Evolutionary conservation across 2,329 filamentous ascomycete species (phyloP), one percentile per base, ranked within the genome.

Genomic region (Aspergillus sojae): DNA sequence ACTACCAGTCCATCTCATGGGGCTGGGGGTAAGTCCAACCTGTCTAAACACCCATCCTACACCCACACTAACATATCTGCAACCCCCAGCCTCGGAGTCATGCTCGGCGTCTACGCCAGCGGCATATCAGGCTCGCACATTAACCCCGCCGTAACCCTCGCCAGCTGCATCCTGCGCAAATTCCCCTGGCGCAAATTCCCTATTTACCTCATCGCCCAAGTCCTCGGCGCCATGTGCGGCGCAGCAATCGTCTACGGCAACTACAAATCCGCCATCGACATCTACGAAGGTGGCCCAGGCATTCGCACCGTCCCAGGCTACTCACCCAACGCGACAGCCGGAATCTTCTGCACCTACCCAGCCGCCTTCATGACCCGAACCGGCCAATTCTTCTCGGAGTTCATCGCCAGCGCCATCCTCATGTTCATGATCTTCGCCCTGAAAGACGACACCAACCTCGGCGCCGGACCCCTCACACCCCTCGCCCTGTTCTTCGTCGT

Each of bases 341-440:
- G 86, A 2, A 87, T 93, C 67, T 92, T 92, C 74, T 90, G 87
- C 81, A 92, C 90, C 0, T 92, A 92, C 70, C 89, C 90, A 0
- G 78, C 77, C 1, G 68, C 71, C 1, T 81, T 92, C 75, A 83
- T 92, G 81, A 88, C 86, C 3, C 87, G 84, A 57, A 85, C 87
- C 0, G 86, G 84, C 55, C 87, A 90, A 78, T 90, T 91, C 78
- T 91, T 92, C 71, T 89, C 86, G 23, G 90, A 93, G 70, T 89
- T 92, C 67, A 81, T 92, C 57, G 87, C 89, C 19, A 89, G 85
- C 62, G 79, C 88, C 0, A 82, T 92, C 36, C 78, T 92, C 28
- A 89, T 91, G 85, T 90, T 92, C 70, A 81, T 88, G 64, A 90
- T 93, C 55, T 91, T 90, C 71, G 89, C 89, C 0, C 77, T 92